Evolutionary conservation across 768 basidiomycete genomes (phyloP).

Genomic region (Tephrocybe sp.): DNA sequence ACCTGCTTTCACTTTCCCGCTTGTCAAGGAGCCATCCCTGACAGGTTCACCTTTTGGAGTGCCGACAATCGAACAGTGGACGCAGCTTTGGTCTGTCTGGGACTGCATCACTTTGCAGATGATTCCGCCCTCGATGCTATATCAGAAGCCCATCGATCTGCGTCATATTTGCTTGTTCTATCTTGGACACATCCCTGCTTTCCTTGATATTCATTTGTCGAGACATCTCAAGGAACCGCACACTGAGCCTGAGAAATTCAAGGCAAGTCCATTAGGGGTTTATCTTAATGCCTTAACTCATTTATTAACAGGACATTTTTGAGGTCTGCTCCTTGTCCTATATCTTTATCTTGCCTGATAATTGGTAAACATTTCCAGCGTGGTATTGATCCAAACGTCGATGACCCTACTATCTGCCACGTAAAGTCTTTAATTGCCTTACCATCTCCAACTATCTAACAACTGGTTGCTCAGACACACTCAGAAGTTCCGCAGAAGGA

Average conservation of each 20-base stretch:
- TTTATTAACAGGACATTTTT: slow-evolving; percentile 57
- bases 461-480: slow-evolving; percentile 55
- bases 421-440: slow-evolving; percentile 37
- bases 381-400: slow-evolving; percentile 94
- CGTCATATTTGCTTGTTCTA: slow-evolving; percentile 98
- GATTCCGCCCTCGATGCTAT: slow-evolving; percentile 85
- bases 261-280: slow-evolving; percentile 31
- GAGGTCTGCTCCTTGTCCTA: slow-evolving; percentile 43
- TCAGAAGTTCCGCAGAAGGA: slow-evolving; percentile 79
- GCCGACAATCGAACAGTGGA: slow-evolving; percentile 79
- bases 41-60: slow-evolving; percentile 54
- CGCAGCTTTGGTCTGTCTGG: slow-evolving; percentile 84
- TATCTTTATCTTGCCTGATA: not conserved
- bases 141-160: slow-evolving; percentile 88
- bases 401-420: slow-evolving; percentile 84
- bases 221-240: slow-evolving; percentile 70
- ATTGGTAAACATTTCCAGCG: slow-evolving; percentile 47
- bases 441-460: not conserved
- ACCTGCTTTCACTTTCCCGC: slow-evolving; percentile 75
- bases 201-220: slow-evolving; percentile 88
- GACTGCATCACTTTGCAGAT: slow-evolving; percentile 80
- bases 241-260: slow-evolving; percentile 83
- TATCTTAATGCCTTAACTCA: slow-evolving; percentile 10
- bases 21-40: slow-evolving; percentile 40
- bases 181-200: slow-evolving; percentile 89